Evolutionary conservation across 2,329 filamentous ascomycete genomes (phyloP).

Genomic region (Endoconidiophora laricicola): DNA sequence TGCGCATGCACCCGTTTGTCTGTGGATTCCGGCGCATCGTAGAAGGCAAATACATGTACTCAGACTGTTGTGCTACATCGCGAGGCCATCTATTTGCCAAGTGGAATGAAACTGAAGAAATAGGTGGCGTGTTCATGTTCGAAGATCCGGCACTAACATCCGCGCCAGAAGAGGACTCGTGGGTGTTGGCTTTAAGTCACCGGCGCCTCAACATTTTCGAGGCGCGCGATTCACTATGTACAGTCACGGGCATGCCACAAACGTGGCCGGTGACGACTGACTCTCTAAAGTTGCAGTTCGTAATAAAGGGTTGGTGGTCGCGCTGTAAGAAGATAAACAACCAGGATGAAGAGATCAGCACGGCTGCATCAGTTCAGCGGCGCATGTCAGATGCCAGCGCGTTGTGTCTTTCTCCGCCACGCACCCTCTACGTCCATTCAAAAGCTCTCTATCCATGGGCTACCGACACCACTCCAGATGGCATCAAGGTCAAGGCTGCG

Average conservation of each 20-base stretch:
- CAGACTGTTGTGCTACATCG: slow-evolving; percentile 9
- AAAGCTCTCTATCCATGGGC: no score
- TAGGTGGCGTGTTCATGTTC: slow-evolving; percentile 9
- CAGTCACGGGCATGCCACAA: neutral
- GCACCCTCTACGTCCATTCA: no score
- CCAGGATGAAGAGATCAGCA: no score
- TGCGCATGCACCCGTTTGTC: slow-evolving; percentile 6
- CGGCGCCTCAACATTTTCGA: slow-evolving; percentile 12
- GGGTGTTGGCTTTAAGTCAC: slow-evolving; percentile 9
- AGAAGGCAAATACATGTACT: slow-evolving; percentile 5
- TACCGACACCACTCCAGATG: no score
- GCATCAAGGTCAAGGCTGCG: no score
- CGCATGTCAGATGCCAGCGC: no score
- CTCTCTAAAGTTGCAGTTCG: neutral
- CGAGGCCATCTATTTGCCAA: slow-evolving; percentile 6
- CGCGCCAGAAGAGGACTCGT: slow-evolving; percentile 7
- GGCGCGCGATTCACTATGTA: slow-evolving; percentile 1
- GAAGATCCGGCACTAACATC: slow-evolving; percentile 10
- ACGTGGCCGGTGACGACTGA: neutral
- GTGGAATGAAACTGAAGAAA: neutral
- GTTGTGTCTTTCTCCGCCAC: no score
- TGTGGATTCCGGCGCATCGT: neutral
- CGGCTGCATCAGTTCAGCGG: no score
- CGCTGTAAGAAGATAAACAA: neutral
- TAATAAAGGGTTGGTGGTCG: slow-evolving; percentile 4